A percentile compares a stretch with the other conserved stretches of the same genome.
These are phyloP conservation scores for Cystobasidium onofrii DNA, from an alignment of 768 basidiomycete species.

Conservation along the genomic window DNA sequence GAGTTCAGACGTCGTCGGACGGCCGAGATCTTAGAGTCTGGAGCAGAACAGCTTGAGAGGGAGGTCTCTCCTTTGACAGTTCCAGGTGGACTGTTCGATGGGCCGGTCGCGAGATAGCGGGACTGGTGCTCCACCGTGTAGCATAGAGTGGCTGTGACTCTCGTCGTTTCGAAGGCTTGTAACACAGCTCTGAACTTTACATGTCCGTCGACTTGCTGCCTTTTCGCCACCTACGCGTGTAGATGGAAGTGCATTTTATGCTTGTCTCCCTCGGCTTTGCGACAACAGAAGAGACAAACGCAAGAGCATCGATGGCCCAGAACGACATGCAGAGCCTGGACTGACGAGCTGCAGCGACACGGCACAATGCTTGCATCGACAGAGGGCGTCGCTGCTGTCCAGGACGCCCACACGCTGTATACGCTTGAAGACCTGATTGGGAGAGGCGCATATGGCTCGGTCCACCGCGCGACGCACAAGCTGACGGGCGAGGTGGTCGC, in stretches of 20 bases:
- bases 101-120: not conserved
- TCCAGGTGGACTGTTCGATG: not conserved
- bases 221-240: not conserved
- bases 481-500: conserved; percentile 81
- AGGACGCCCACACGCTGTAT: conserved; percentile 1
- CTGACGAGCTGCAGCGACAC: not conserved
- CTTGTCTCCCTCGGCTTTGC: no score
- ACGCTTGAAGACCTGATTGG: conserved; percentile 25
- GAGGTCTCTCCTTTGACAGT: no score
- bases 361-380: no score
- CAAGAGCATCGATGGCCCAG: no score
- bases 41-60: not conserved
- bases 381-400: not conserved
- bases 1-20: not conserved
- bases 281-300: no score
- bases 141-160: no score
- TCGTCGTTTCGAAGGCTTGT: no score
- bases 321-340: not conserved
- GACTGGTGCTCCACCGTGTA: no score
- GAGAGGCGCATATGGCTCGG: conserved; percentile 29
- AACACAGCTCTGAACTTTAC: no score
- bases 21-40: not conserved
- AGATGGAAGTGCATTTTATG: not conserved
- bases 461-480: conserved; percentile 66
- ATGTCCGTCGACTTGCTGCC: no score